Base-by-base conservation (phyloP, 1,284 basidiomycete genomes). In the Tylopilus orsonianus region DNA sequence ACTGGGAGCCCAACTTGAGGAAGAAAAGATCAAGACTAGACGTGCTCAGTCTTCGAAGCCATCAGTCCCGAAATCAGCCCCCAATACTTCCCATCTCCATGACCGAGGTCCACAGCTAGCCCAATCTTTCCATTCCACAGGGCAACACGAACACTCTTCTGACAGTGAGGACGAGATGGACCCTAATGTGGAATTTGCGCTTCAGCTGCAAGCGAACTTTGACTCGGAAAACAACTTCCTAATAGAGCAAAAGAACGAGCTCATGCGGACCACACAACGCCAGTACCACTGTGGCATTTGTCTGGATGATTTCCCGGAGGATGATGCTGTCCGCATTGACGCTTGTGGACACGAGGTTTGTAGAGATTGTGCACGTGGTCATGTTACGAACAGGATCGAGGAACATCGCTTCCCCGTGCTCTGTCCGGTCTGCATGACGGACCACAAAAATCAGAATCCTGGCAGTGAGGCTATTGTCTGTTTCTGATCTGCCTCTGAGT, bases 271-370 rank as follows among this genome's bases (percentile, higher is more conserved):
- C 7, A 54, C 61, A n/a, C 55, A 60, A 37, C 57, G 55, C 2
- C 62, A 53, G 20, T 83, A 83, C 55, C 64, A 75, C 23, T 87
- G 85, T 54, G 70, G 72, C 2, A 64, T 86, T 29, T 87, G 85
- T 57, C 62, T 81, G 27, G 81, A 85, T 8, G 62, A 72, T 18
- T 62, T 69, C 33, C 67, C 72, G 1, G 70, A 77, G 45, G 77
- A 80, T 50, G 63, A 71, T 40, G 67, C 78, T 4, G 71, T 77
- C 26, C 68, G 62, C 3, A 63, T 84, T 22, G 65, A 73, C 0
- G 55, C 51, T 1, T 87, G 84, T 52, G 57, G 65, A 6, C 83
- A 86, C 56, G 46, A 59, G 4, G 78, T 82, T 53, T 85, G 84
- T 59, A 72, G 80, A 47, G 64, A 70, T 4, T 87, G 85, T 54